Conservation (phyloP, 2,329 filamentous ascomycete species). For the Salinomyces thailandicus region DNA sequence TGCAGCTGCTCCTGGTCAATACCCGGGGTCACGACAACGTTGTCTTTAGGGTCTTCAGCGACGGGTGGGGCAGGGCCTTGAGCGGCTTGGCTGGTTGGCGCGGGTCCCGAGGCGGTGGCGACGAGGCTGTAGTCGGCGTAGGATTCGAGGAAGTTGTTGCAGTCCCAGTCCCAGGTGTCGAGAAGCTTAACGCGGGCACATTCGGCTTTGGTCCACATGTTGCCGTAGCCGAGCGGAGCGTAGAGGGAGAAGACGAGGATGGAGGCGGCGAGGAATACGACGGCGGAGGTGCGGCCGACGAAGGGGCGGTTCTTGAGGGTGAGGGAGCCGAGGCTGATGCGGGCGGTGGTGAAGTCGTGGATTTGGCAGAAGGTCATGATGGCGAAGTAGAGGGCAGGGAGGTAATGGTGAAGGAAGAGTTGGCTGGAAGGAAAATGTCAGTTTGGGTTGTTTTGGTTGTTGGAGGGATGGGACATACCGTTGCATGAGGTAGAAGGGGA, state of each 20-base stretch:
- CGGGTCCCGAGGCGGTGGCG: constrained; percentile 13
- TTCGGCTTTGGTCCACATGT: constrained; percentile 80
- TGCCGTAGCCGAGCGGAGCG: constrained; percentile 83
- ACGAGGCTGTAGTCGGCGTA: constrained; percentile 26
- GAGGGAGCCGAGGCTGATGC: constrained; percentile 49
- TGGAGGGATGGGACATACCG: constrained; percentile 33
- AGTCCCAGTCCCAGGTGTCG: constrained; percentile 91
- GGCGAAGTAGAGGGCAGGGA: constrained; percentile 91
- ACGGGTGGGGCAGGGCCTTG: constrained; percentile 25
- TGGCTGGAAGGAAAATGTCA: constrained; percentile 37
- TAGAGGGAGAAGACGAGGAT: constrained; percentile 74
- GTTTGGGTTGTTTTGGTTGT: not conserved
- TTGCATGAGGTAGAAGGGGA: constrained; percentile 97
- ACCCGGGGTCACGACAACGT: constrained; percentile 25
- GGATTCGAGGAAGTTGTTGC: constrained; percentile 78
- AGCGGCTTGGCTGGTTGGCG: constrained; percentile 19
- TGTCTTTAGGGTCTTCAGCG: constrained; percentile 27
- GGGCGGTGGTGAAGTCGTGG: constrained; percentile 72
- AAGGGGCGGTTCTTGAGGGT: constrained; percentile 55
- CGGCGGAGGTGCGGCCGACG: constrained; percentile 63
- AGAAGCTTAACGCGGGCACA: constrained; percentile 84
- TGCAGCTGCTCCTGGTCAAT: not conserved
- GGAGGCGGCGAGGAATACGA: constrained; percentile 62
- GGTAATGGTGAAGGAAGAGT: constrained; percentile 96
- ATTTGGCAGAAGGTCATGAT: constrained; percentile 81